Percentiles rank a stretch among this genome's conserved stretches.
Conservation (phyloP, 805 yeast species). For the Lipomyces yamanashiensis region DNA sequence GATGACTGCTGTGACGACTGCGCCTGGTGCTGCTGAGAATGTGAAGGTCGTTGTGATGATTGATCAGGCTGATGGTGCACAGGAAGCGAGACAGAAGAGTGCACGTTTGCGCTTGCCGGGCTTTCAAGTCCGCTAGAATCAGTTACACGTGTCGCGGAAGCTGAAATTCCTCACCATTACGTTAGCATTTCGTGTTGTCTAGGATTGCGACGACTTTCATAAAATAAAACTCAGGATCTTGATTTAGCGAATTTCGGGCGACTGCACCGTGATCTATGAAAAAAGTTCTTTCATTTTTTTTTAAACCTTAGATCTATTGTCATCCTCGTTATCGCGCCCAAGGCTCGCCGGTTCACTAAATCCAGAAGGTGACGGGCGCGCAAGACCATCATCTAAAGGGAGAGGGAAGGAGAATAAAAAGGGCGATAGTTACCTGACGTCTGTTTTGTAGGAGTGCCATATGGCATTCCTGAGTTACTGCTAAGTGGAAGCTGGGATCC, state of each 20-base stretch:
- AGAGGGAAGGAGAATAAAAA: background rate
- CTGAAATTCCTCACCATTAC: slow-evolving; percentile 2
- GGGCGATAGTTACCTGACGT: slow-evolving; percentile 26
- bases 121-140: background rate
- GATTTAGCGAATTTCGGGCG: slow-evolving; percentile 21
- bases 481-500: slow-evolving; percentile 17
- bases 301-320: background rate
- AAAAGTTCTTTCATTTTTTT: slow-evolving; percentile 15
- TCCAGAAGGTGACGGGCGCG: slow-evolving; percentile 8
- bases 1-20: background rate
- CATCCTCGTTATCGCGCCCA: too few species aligned
- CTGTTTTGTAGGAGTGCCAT: slow-evolving; percentile 31
- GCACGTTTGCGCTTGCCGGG: background rate
- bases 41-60: background rate
- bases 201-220: background rate
- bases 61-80: background rate
- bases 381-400: background rate
- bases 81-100: background rate
- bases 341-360: too few species aligned
- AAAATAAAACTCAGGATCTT: slow-evolving; percentile 1
- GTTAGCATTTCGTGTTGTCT: background rate
- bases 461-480: slow-evolving; percentile 13
- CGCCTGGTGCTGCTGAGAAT: slow-evolving; percentile 7
- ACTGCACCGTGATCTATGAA: slow-evolving; percentile 22
- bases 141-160: slow-evolving; percentile 1